Base-by-base conservation (phyloP, 306 rosid genomes). In the Herpetospermum pedunculosum region DNA sequence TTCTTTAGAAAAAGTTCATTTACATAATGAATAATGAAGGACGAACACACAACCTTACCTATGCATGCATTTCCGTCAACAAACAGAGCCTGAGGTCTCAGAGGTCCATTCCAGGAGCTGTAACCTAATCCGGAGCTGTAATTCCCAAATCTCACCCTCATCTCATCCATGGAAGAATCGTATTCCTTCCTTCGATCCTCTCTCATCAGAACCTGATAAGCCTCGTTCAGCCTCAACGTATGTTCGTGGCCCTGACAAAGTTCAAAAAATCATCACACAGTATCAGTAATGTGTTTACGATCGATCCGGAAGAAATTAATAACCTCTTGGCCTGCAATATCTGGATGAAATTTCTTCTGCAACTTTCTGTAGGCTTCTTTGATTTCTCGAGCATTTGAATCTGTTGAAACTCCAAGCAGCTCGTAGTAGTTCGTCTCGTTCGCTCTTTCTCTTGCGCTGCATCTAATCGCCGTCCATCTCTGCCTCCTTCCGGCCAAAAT, bases 31-130 rank as follows among this genome's bases (percentile, higher is more conserved):
- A 62, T 16, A 63, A 73, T 70, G 60, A 72, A 30, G 10, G 10
- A 72, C 0, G 47, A 35, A 32, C 10, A 2, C 43, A n/a, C 55
- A 49, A 16, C 4, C 52, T 40, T 55, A 88, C 95, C 97, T 85
- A 91, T 83, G 83, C 97, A 91, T 16, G 90, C 88, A 83, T 85
- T 88, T 82, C 78, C 95, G 79, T 91, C 97, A n/a, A 91, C 90
- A 80, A 91, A 91, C 43, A 91, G 77, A 72, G 89, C 97, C 48
- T 83, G 90, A 34, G 90, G 81, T 77, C 92, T 85, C 19, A 79
- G 40, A 52, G 90, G 87, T 48, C 95, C 95, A 5, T 87, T 85
- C 95, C 97, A 91, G 37, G 87, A 76, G 80, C 90, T 90, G 80
- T 77, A 81, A 40, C 82, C 87, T 6, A 81, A 70, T 53, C 76